Evolutionary conservation across 169 alveolate genomes (phyloP), one percentile per base, ranked within the genome.

Genomic region (Eimeria brunetti): DNA sequence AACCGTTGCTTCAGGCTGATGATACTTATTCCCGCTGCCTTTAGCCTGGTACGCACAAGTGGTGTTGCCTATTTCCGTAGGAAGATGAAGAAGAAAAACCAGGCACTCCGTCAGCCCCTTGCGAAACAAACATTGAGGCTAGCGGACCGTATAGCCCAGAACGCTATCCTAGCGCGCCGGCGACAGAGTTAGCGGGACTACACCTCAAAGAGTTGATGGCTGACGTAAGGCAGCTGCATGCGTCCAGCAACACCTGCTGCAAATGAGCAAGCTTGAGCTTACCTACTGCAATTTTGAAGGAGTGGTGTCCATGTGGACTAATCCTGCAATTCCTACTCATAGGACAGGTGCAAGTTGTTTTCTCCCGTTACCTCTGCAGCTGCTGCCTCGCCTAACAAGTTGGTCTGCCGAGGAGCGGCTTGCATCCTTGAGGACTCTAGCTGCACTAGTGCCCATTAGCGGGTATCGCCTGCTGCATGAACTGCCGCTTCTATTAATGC

Each of bases 381-480:
- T 86, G 58, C 44, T 83, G 46, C 90, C 90, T 8, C 90, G 90
- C 83, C 20, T 86, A 27, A 86, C 92, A 86, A 86, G 92, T 33
- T 86, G 92, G 92, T 86, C 92, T 18, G 81, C 92, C 44, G 80
- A 58, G 12, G 92, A 86, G 49, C 44, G 92, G n/a, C 78, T 86
- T 86, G 92, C 92, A 8, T 60, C 92, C 64, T 56, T 86, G 81
- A 49, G 92, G 83, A 41, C 90, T 16, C 92, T 86, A 18, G 80
- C 81, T n/a, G 92, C 83, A 2, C 64, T 86, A 56, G 53, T 86
- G 71, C 81, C 83, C 7, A 83, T 83, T n/a, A 62, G 92, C 92
- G 92, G 92, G n/a, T 16, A 14, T 62, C 92, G 73, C 51, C n/a
- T 86, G 60, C 92, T 86, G 44, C 81, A 36, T 30, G 67, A 86